phyloP scores from a whole-genome alignment of 1,284 basidiomycete species.

The Trichosporon sp. region DNA sequence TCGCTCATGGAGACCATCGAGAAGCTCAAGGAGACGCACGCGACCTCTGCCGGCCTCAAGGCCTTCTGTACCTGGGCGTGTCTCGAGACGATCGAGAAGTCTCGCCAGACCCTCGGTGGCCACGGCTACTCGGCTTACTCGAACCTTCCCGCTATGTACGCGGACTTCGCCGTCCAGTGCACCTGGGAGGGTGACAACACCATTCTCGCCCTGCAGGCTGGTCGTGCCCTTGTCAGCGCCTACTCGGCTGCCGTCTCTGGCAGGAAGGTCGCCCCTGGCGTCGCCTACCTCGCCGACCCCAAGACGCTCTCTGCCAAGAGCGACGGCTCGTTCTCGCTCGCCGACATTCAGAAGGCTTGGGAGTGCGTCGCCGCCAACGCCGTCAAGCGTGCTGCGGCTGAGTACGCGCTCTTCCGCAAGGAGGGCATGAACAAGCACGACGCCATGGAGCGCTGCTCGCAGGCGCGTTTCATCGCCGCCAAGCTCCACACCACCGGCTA shows the following conservation, averaged over 20 bases:
- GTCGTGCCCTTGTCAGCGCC: conserved; percentile 54
- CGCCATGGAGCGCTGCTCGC: conserved; percentile 56
- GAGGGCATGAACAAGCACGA: conserved; percentile 53
- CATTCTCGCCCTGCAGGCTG: conserved; percentile 55
- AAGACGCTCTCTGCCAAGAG: conserved; percentile 50
- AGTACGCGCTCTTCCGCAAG: conserved; percentile 50
- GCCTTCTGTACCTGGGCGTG: conserved; percentile 60
- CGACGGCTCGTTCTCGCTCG: conserved; percentile 50
- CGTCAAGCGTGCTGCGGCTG: conserved; percentile 55
- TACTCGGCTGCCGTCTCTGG: conserved; percentile 53
- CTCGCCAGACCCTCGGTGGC: conserved; percentile 56
- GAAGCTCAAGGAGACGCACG: conserved; percentile 59
- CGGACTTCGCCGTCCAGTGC: conserved; percentile 55
- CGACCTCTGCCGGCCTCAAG: conserved; percentile 58
- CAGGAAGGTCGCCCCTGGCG: conserved; percentile 52
- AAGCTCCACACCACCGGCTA: conserved; percentile 50
- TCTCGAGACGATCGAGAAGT: conserved; percentile 57
- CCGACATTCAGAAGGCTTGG: conserved; percentile 54
- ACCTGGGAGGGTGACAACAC: conserved; percentile 59
- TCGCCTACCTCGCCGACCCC: conserved; percentile 53
- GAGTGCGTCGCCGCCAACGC: conserved; percentile 55
- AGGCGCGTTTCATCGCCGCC: conserved; percentile 56
- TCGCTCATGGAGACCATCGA: conserved; percentile 48
- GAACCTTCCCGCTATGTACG: conserved; percentile 56
- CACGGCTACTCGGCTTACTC: conserved; percentile 59